Evolutionary conservation across 2,329 filamentous ascomycete species (phyloP), one percentile per base, ranked within the genome.

Genomic region (Fusarium humuli): DNA sequence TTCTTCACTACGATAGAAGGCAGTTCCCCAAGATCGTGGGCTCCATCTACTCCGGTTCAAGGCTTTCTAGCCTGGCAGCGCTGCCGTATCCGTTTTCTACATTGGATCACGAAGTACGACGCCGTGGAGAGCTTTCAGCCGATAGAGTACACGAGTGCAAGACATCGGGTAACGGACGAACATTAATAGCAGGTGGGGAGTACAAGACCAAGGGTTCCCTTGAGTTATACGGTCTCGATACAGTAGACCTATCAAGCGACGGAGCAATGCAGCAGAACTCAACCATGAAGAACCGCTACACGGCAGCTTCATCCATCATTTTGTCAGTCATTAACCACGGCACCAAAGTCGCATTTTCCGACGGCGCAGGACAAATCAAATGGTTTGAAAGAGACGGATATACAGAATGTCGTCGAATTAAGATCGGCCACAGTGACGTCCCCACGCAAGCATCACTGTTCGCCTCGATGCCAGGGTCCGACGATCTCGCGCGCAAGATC

Each of bases 201-300:
- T 98, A 98, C 82, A 97, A 96, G 73, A 93, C 92, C 32, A 94
- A 96, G 78, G 95, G 95, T 1, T 94, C 92, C 0, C 83, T 98
- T 3, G 95, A 98, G 76, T 82, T 97, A n/a, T 97, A 97, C 78
- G 89, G 90, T 16, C 81, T 93, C 25, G 80, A 70, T 44, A 77
- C 70, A 45, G 75, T 57, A 63, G 74, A 68, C 23, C 71, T 73
- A n/a, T 67, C 74, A 67, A 77, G 54, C 40, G 77, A 65, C 61
- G 73, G 57, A 59, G 70, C 53, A 55, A 67, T 74, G 54, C 59
- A 73, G 47, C 81, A 83, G 47, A 83, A 84, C 53, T 86, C 85
- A 23, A 81, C 82, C 14, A 88, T 90, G 78, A 90, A 91, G 70
- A 98, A 98, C 73, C 89, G 95, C 1, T 93, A 97, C 77, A 95